Percentiles rank a stretch among this genome's conserved stretches.
Evolutionary conservation across 2,329 filamentous ascomycete species (phyloP).

Genomic region (Colletotrichum sp.): DNA sequence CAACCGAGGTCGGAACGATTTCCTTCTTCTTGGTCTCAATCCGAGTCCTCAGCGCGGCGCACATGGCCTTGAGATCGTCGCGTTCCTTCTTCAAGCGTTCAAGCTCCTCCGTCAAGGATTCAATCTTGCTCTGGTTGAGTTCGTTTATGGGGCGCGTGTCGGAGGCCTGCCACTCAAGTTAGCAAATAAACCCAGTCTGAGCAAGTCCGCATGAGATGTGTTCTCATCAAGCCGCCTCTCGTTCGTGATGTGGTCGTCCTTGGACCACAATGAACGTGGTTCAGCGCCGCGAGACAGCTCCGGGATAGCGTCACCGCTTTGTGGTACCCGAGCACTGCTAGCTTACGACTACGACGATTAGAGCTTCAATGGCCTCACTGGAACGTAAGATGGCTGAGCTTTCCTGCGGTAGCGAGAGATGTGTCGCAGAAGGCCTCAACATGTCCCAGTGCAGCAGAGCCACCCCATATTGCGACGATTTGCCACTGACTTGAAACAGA

Average conservation of each 20-base stretch:
- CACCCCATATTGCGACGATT: background rate
- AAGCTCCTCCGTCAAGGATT: too few relatives aligned
- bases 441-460: background rate
- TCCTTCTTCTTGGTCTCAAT: too few relatives aligned
- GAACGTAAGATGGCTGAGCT: too few relatives aligned
- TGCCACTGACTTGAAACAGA: background rate
- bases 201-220: background rate
- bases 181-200: background rate
- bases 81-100: too few relatives aligned
- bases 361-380: background rate
- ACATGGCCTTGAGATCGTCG: too few relatives aligned
- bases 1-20: too few relatives aligned
- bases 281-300: too few relatives aligned
- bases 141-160: too few relatives aligned
- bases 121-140: too few relatives aligned
- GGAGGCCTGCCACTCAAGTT: background rate
- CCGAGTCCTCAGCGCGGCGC: too few relatives aligned
- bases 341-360: fast-evolving
- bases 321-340: background rate
- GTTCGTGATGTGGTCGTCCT: background rate
- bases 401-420: background rate
- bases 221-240: background rate
- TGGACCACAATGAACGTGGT: too few relatives aligned
- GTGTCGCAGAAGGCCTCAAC: background rate
- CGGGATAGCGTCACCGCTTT: too few relatives aligned